Evolutionary conservation across 225 moss, liverwort and hornwort genomes (phyloP).

Genomic region (Sphagnum tenellum): DNA sequence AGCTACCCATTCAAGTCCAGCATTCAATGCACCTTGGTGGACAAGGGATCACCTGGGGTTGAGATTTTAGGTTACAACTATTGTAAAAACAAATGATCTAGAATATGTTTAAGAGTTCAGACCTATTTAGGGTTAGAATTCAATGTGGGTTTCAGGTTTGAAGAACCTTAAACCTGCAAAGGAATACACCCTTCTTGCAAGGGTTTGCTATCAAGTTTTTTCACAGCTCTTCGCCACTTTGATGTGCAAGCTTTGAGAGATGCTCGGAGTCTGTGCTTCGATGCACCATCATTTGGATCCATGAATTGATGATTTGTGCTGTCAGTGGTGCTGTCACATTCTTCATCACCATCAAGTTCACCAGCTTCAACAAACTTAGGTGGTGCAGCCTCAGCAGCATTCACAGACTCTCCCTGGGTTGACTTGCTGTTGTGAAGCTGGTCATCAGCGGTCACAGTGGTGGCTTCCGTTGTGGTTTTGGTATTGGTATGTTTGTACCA

Average conservation of each 20-base stretch:
- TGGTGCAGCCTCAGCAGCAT: too few species aligned
- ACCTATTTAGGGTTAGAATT: too few species aligned
- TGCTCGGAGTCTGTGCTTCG: slow-evolving; percentile 43
- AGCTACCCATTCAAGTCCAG: too few species aligned
- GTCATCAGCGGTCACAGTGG: too few species aligned
- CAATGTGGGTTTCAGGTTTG: too few species aligned
- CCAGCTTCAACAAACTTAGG: slow-evolving; percentile 36
- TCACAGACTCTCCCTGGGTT: too few species aligned
- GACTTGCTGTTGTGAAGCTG: too few species aligned
- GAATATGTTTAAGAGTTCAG: too few species aligned
- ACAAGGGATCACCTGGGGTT: too few species aligned
- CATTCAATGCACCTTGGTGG: too few species aligned
- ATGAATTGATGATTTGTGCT: slow-evolving; percentile 18
- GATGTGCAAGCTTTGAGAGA: slow-evolving; percentile 49
- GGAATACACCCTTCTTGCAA: slow-evolving; percentile 45
- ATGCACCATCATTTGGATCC: slow-evolving; percentile 24
- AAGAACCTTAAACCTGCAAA: slow-evolving; percentile 7
- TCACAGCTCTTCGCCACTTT: slow-evolving; percentile 53
- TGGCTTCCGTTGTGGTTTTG: not conserved
- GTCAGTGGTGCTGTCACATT: slow-evolving; percentile 29
- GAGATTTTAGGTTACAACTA: too few species aligned
- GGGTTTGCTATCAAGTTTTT: slow-evolving; percentile 28
- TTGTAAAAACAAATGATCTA: too few species aligned
- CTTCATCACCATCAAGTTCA: slow-evolving; percentile 12
- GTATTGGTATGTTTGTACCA: slow-evolving; percentile 29